A percentile compares a stretch with the other conserved stretches of the same genome.
phyloP scores from a whole-genome alignment of 2,329 filamentous ascomycete genomes.

The Colletotrichum tofieldiae region DNA sequence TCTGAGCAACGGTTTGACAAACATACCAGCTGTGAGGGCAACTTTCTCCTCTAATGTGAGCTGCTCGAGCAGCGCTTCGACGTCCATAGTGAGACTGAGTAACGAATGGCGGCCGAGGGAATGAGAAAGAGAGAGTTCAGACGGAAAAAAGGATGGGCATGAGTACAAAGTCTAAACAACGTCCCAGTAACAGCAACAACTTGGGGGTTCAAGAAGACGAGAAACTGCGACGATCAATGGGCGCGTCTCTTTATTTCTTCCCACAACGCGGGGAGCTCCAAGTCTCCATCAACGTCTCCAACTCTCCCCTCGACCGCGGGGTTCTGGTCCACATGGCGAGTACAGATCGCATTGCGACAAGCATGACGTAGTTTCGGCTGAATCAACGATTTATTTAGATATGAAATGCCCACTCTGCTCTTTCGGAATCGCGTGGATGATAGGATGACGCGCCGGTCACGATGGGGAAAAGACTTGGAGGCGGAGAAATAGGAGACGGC shows the following conservation, averaged over 20 bases:
- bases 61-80: slow-evolving; percentile 40
- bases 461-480: slow-evolving; percentile 10
- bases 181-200: neutral
- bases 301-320: slow-evolving; percentile 20
- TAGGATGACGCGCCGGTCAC: slow-evolving; percentile 18
- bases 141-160: neutral
- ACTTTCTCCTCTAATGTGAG: slow-evolving; percentile 44
- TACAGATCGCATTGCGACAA: slow-evolving; percentile 1
- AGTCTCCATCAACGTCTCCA: neutral
- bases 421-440: slow-evolving; percentile 12
- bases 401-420: slow-evolving; percentile 11
- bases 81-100: slow-evolving; percentile 26
- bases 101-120: neutral
- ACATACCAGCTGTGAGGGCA: slow-evolving; percentile 39
- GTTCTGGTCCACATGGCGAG: slow-evolving; percentile 26
- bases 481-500: slow-evolving; percentile 34
- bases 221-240: neutral
- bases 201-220: neutral
- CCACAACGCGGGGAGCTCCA: slow-evolving; percentile 19
- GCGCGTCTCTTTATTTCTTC: slow-evolving; percentile 20
- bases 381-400: neutral
- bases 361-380: slow-evolving; percentile 22
- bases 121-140: neutral
- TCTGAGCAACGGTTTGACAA: too few species aligned
- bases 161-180: neutral